Base-by-base conservation (phyloP, 495 filamentous ascomycete species). In the Penicillium odoratum region DNA sequence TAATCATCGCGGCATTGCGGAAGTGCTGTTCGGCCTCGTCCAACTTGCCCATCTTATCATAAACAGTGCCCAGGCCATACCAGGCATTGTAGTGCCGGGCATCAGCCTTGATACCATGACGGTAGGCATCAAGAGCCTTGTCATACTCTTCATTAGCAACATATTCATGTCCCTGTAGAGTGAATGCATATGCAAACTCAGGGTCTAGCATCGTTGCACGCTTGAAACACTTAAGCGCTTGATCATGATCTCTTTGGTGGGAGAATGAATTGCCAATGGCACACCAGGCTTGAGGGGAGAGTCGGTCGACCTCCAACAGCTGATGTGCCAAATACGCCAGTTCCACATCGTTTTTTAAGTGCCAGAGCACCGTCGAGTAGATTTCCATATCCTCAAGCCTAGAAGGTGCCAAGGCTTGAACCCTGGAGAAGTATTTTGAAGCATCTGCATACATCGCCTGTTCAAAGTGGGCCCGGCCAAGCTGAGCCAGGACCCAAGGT, bases 111-210 rank as follows among this genome's bases (percentile, higher is more conserved):
- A 98, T 88, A 3, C 90, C 91, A 29, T 83, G 80, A 38, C 94
- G 85, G 68, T 97, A 98, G 11, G 90, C 85, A 33, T 85, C 83
- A 11, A 95, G 80, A 1, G 94, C 94, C 61, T 96, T 97, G 75
- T 97, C 93, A 65, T 91, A 97, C 71, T 98, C 94, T 66, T 98
- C 94, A 57, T 96, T 98, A 25, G 88, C 82, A n/a, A 97, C 87
- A 70, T 96, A 91, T 68, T 98, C 94, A 67, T 98, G 94, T 2
- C 94, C 94, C 67, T 97, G 93, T 8, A 98, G 76, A 1, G 95
- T 97, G 68, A 91, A 97, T 7, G 91, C 93, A 67, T 98, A 98
- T 3, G 94, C 93, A 72, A 97, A 96, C 38, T 85, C 87, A 7
- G 91, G 88, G 69, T 97, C 83, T 7, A 98, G 76, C 69, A 95